Conservation (phyloP, 2,329 filamentous ascomycete species). For the Hysterium pulicare region DNA sequence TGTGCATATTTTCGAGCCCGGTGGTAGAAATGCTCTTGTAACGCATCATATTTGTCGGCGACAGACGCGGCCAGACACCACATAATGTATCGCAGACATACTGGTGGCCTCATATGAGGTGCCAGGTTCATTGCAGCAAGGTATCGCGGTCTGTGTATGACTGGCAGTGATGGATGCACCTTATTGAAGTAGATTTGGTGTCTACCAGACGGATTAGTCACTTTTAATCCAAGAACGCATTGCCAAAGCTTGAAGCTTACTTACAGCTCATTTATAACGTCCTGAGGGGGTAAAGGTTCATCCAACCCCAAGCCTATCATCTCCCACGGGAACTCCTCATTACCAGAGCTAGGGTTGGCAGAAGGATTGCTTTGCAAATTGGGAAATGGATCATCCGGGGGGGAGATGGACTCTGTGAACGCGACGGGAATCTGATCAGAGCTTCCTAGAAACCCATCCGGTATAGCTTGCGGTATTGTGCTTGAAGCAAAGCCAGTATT, state of each 20-base stretch:
- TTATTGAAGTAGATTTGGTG: slow-evolving; percentile 89
- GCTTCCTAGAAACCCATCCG: slow-evolving; percentile 18
- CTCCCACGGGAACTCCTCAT: slow-evolving; percentile 69
- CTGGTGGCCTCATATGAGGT: slow-evolving; percentile 79
- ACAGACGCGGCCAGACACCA: slow-evolving; percentile 91
- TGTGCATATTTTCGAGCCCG: slow-evolving; percentile 87
- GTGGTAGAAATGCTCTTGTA: slow-evolving; percentile 88
- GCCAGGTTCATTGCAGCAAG: slow-evolving; percentile 84
- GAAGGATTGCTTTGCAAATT: slow-evolving; percentile 13
- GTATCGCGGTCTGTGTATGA: slow-evolving; percentile 87
- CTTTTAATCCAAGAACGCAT: not conserved
- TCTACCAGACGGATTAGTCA: slow-evolving; percentile 41
- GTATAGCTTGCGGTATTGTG: slow-evolving; percentile 23
- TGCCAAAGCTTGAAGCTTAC: slow-evolving; percentile 19
- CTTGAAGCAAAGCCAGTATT: slow-evolving; percentile 31
- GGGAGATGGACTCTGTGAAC: slow-evolving; percentile 15
- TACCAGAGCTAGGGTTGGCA: slow-evolving; percentile 14
- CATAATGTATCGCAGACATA: slow-evolving; percentile 88
- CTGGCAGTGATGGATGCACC: slow-evolving; percentile 77
- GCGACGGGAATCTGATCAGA: slow-evolving; percentile 9
- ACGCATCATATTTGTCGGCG: slow-evolving; percentile 71
- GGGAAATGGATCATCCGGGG: slow-evolving; percentile 12
- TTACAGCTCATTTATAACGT: slow-evolving; percentile 82
- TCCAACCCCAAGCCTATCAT: slow-evolving; percentile 78
- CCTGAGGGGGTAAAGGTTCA: slow-evolving; percentile 73